Evolutionary conservation across 768 basidiomycete genomes (phyloP).

Genomic region (Auricularia auricula-judae): DNA sequence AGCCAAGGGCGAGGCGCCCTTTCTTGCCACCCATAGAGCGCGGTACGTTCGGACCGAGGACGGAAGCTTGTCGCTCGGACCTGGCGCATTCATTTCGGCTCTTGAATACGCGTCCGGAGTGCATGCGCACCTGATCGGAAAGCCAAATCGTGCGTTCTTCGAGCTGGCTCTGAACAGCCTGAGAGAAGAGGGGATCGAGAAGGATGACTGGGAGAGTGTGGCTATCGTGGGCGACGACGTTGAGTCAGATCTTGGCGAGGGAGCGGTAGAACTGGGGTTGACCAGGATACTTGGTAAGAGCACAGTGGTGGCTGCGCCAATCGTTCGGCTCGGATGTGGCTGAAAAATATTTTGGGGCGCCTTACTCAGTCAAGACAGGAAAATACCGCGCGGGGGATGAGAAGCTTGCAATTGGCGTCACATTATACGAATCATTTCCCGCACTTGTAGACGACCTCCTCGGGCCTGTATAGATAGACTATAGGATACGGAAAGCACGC

Average conservation of each 20-base stretch:
- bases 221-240: constrained; percentile 61
- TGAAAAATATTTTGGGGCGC: constrained; percentile 3
- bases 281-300: constrained; percentile 51
- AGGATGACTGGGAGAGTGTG: constrained; percentile 17
- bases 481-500: not conserved
- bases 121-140: constrained; percentile 48
- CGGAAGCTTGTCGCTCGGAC: constrained; percentile 48
- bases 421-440: constrained; percentile 43
- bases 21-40: constrained; percentile 48
- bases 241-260: constrained; percentile 51
- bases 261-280: constrained; percentile 47
- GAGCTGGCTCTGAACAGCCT: constrained; percentile 41
- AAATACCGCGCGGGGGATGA: constrained; percentile 61
- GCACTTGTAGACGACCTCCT: constrained; percentile 40
- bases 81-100: constrained; percentile 58
- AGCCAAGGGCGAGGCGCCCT: constrained; percentile 20
- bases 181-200: constrained; percentile 11
- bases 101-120: constrained; percentile 43
- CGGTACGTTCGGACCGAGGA: constrained; percentile 38
- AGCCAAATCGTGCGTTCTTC: constrained; percentile 51
- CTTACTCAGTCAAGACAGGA: constrained; percentile 45
- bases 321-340: constrained; percentile 3
- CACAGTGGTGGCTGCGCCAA: not conserved
- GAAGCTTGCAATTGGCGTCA: constrained; percentile 21
- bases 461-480: constrained; percentile 7